A percentile compares a stretch with the other conserved stretches of the same genome.
These are phyloP conservation scores for Globisporangium barbulae DNA, from an alignment of 352 stramenopile species.

Conservation along the genomic window DNA sequence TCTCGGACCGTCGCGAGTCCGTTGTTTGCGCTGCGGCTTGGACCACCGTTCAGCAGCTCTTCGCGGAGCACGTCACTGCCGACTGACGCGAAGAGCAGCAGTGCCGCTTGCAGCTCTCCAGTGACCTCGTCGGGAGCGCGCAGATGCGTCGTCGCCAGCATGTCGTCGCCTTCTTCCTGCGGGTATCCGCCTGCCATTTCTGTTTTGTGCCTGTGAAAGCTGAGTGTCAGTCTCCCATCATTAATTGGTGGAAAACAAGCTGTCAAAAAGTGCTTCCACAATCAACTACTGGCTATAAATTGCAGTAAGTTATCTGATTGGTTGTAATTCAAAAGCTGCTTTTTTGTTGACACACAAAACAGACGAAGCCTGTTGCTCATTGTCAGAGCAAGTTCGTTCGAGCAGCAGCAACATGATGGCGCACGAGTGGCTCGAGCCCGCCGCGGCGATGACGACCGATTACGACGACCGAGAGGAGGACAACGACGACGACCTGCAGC, in stretches of 20 bases:
- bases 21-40: background rate
- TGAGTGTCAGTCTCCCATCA: too few relatives aligned
- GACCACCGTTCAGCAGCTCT: conserved; percentile 6
- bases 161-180: background rate
- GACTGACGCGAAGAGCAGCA: conserved; percentile 1
- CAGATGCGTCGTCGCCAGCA: background rate
- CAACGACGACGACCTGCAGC: background rate
- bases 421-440: background rate
- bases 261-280: background rate
- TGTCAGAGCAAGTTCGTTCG: too few relatives aligned
- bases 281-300: too few relatives aligned
- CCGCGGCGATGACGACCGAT: too few relatives aligned
- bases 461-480: background rate
- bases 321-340: too few relatives aligned
- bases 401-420: background rate
- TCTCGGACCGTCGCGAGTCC: background rate
- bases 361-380: background rate
- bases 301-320: too few relatives aligned
- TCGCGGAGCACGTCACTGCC: conserved; percentile 7
- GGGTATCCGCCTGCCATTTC: conserved; percentile 5
- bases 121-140: too few relatives aligned
- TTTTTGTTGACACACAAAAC: too few relatives aligned
- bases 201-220: background rate
- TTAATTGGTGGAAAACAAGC: background rate
- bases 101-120: background rate